Base-by-base conservation (phyloP, 1,284 basidiomycete genomes). In the Ceratobasidium sp. region DNA sequence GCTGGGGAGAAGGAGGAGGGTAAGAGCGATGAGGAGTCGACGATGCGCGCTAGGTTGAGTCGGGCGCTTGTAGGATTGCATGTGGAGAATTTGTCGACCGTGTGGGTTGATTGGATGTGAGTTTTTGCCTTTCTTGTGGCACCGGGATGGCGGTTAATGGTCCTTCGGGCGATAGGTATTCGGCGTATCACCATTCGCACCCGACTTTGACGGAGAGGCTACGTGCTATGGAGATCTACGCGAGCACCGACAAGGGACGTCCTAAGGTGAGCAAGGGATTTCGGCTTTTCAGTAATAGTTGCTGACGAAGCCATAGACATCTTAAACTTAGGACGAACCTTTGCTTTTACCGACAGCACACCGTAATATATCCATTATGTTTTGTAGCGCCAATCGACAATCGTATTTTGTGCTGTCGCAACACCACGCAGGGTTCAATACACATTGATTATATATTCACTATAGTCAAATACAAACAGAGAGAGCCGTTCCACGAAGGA, bases 101-200 rank as follows among this genome's bases (percentile, higher is more conserved):
- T 96, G 55, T 94, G 94, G 90, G 93, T 93, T 28, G 94, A 96
- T 81, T 93, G 91, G 91, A 81, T 96, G 87, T 93, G 76, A 80
- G 90, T 86, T 14, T 75, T 38, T 38, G 30, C 23, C 26, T 7
- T 62, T 38, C n/a, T 67, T 11, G 9, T 21, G 23, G 23, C 62
- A 38, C 49, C 50, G 26, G 16, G 23, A 26, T 41, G 47, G 61
- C 11, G 21, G 35, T 38, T 57, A 6, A 50, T 8, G 11, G 26
- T 32, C 8, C 23, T 52, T 58, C 35, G 38, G 74, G 18, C 69
- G 59, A 76, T 50, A 91, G 89, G 75, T 96, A 95, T 82, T 96
- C 94, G 66, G 92, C 93, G 38, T 96, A 95, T 79, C 93, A 96
- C 80, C 93, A 96, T 82, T 95, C 92, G 62, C 95, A 98, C 81